These are phyloP conservation scores for Agrocybe chaxingu DNA, from an alignment of 768 basidiomycete genomes.

Conservation along the genomic window DNA sequence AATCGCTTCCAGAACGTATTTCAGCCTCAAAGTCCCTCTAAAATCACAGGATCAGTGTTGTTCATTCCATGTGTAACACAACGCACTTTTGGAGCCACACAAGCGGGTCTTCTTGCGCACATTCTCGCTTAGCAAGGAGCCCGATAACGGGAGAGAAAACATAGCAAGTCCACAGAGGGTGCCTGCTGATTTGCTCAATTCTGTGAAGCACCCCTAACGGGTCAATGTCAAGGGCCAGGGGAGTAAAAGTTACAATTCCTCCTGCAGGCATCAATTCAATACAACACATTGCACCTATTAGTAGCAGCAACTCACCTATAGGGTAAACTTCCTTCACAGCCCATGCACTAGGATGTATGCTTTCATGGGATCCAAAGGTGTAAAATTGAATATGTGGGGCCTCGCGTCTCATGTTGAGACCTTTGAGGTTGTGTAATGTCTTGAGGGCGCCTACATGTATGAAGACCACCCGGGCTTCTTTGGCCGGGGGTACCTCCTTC, in stretches of 20 bases:
- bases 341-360: constrained; percentile 50
- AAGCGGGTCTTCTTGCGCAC: constrained; percentile 37
- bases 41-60: neutral
- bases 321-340: constrained; percentile 67
- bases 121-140: constrained; percentile 41
- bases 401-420: constrained; percentile 44
- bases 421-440: constrained; percentile 45
- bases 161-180: constrained; percentile 69
- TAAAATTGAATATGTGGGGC: constrained; percentile 53
- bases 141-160: constrained; percentile 65
- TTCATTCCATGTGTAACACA: neutral
- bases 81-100: constrained; percentile 37
- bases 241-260: constrained; percentile 70
- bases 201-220: constrained; percentile 43
- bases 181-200: constrained; percentile 50
- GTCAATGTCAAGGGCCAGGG: constrained; percentile 54
- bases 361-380: constrained; percentile 64
- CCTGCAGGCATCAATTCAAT: constrained; percentile 36
- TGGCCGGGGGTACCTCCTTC: constrained; percentile 30
- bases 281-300: neutral
- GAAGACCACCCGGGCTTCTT: constrained; percentile 53
- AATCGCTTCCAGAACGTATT: constrained; percentile 43
- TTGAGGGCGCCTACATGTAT: constrained; percentile 59
- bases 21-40: constrained; percentile 38
- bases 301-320: constrained; percentile 42